phyloP scores from a whole-genome alignment of 768 basidiomycete genomes.

The Pleurotus sapidus region DNA sequence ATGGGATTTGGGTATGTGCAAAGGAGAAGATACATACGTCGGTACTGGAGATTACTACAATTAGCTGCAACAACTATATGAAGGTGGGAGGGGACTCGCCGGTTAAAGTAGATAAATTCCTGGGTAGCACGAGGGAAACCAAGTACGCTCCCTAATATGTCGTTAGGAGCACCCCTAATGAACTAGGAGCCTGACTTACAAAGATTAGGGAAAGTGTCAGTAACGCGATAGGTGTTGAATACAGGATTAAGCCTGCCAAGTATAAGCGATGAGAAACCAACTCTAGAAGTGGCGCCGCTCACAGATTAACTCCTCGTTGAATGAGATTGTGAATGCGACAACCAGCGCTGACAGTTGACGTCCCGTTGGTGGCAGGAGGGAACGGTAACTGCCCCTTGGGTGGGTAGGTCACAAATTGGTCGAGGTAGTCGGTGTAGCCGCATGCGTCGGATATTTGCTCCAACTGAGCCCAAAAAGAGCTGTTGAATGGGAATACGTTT shows the following conservation, averaged over 20 bases:
- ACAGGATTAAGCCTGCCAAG: constrained; percentile 48
- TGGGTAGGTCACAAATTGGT: constrained; percentile 62
- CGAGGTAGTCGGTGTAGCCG: constrained; percentile 59
- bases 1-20: background rate
- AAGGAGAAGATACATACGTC: constrained; percentile 24
- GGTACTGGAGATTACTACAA: constrained; percentile 20
- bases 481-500: constrained; percentile 60
- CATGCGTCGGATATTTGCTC: constrained; percentile 52
- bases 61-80: background rate
- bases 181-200: constrained; percentile 24
- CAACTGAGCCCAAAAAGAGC: constrained; percentile 48
- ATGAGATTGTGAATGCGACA: constrained; percentile 50
- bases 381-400: constrained; percentile 61
- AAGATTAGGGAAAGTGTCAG: constrained; percentile 49
- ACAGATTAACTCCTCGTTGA: constrained; percentile 47
- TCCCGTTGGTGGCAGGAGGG: constrained; percentile 45
- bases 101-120: constrained; percentile 54
- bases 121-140: constrained; percentile 66
- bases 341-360: constrained; percentile 31
- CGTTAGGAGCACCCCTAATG: background rate
- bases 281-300: constrained; percentile 14
- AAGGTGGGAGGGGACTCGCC: constrained; percentile 23
- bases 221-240: constrained; percentile 54
- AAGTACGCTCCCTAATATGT: constrained; percentile 48
- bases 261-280: background rate